Percentiles rank a stretch among this genome's conserved stretches.
Evolutionary conservation across 768 basidiomycete species (phyloP).

Genomic region (Leccinum variicolor): DNA sequence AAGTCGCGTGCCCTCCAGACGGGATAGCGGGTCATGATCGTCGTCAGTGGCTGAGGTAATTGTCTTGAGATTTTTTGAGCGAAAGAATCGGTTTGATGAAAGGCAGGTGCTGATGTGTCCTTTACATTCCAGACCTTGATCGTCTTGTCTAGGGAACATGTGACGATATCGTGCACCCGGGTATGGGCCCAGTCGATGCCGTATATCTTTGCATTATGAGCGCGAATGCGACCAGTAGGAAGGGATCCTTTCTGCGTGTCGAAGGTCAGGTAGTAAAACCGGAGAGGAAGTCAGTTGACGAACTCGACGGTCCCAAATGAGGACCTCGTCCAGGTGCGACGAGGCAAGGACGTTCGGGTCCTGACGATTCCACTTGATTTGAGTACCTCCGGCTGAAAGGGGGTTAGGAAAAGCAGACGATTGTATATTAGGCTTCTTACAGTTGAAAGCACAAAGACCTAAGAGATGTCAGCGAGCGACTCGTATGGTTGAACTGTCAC

Average conservation of each 20-base stretch:
- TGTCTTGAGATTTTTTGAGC: conserved; percentile 8
- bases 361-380: conserved; percentile 95
- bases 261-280: conserved; percentile 4
- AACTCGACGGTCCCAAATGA: conserved; percentile 94
- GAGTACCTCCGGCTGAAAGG: conserved; percentile 73
- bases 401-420: neutral
- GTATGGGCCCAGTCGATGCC: conserved; percentile 95
- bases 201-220: conserved; percentile 91
- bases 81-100: conserved; percentile 5
- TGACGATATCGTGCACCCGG: conserved; percentile 74
- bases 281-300: conserved; percentile 20
- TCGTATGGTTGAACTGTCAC: neutral
- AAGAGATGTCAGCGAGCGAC: neutral
- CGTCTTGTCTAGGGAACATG: conserved; percentile 91
- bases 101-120: conserved; percentile 19
- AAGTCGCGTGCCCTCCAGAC: conserved; percentile 93
- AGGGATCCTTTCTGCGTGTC: conserved; percentile 77
- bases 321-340: conserved; percentile 79
- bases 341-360: conserved; percentile 87
- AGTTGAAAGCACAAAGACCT: conserved; percentile 60
- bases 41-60: conserved; percentile 39
- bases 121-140: conserved; percentile 77
- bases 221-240: conserved; percentile 68
- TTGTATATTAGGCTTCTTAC: conserved; percentile 26
- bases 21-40: conserved; percentile 77